These are phyloP conservation scores for Monilinia fructigena DNA, from an alignment of 2,329 filamentous ascomycete genomes.

Conservation along the genomic window DNA sequence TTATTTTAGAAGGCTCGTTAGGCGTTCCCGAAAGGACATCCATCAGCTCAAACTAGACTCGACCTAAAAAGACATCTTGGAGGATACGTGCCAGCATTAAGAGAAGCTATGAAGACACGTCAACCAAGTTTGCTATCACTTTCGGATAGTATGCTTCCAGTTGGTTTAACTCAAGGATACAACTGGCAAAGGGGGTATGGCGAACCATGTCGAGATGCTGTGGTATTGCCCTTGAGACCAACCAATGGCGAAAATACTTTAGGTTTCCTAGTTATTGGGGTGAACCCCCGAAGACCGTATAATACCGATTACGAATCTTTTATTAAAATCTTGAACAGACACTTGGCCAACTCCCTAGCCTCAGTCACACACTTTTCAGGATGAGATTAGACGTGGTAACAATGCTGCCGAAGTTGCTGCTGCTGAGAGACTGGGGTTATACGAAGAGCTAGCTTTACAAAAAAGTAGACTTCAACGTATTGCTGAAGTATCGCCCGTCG, in stretches of 20 bases:
- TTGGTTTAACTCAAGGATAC: conserved; percentile 63
- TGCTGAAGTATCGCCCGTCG: conserved; percentile 79
- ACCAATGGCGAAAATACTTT: conserved; percentile 63
- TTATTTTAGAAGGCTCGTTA: conserved; percentile 69
- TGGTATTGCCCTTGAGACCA: conserved; percentile 75
- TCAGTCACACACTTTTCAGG: conserved; percentile 78
- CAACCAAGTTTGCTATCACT: conserved; percentile 65
- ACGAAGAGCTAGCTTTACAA: conserved; percentile 34
- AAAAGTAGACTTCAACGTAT: conserved; percentile 51
- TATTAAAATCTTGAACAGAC: conserved; percentile 68
- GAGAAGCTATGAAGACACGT: conserved; percentile 67
- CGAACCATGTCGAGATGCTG: conserved; percentile 66
- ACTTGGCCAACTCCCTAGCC: conserved; percentile 74
- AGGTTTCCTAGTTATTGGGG: conserved; percentile 35
- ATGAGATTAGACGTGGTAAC: conserved; percentile 72
- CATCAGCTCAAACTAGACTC: conserved; percentile 57
- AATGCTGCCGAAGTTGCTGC: conserved; percentile 71
- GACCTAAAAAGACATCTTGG: conserved; percentile 68
- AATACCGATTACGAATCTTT: conserved; percentile 78
- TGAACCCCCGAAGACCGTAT: conserved; percentile 74
- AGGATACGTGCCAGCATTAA: conserved; percentile 74
- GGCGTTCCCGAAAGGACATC: conserved; percentile 66
- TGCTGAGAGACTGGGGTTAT: conserved; percentile 50
- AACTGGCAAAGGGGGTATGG: conserved; percentile 65
- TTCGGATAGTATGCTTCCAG: conserved; percentile 62